Conservation (phyloP, 1,284 basidiomycete genomes). For the Melampsora larici-populina region DNA sequence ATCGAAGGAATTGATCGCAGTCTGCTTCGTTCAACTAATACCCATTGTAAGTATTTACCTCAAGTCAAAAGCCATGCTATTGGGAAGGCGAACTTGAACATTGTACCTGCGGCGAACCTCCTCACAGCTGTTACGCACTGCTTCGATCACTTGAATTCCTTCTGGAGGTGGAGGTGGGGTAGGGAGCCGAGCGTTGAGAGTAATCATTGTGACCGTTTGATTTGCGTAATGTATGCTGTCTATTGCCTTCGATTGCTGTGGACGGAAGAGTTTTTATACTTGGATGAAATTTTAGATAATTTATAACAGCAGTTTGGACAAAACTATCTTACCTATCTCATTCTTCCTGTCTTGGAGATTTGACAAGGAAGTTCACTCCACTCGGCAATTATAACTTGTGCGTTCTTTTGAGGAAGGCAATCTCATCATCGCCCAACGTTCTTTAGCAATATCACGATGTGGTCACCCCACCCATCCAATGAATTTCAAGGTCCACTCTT, state of each 20-base stretch:
- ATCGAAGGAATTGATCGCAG: neutral
- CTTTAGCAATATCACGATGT: too few relatives aligned
- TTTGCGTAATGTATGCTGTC: neutral
- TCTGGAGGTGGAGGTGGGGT: neutral
- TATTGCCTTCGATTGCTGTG: too few relatives aligned
- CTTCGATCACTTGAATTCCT: neutral
- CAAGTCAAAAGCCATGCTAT: neutral
- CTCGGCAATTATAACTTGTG: neutral
- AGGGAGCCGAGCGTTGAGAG: neutral
- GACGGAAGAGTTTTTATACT: too few relatives aligned
- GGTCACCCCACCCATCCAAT: neutral
- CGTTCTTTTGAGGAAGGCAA: conserved; percentile 1
- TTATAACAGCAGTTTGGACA: too few relatives aligned
- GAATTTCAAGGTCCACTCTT: neutral
- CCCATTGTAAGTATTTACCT: neutral
- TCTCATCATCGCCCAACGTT: neutral
- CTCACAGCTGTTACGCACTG: conserved; percentile 1
- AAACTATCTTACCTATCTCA: too few relatives aligned
- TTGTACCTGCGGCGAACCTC: conserved; percentile 1
- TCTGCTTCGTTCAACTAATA: neutral
- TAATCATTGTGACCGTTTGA: neutral
- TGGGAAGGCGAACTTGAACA: neutral
- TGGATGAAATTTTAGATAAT: too few relatives aligned
- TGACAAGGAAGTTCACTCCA: too few relatives aligned
- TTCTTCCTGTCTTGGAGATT: too few relatives aligned